Evolutionary conservation across 2,329 filamentous ascomycete genomes (phyloP), one percentile per base, ranked within the genome.

Genomic region (Trichoderma endophyticum): DNA sequence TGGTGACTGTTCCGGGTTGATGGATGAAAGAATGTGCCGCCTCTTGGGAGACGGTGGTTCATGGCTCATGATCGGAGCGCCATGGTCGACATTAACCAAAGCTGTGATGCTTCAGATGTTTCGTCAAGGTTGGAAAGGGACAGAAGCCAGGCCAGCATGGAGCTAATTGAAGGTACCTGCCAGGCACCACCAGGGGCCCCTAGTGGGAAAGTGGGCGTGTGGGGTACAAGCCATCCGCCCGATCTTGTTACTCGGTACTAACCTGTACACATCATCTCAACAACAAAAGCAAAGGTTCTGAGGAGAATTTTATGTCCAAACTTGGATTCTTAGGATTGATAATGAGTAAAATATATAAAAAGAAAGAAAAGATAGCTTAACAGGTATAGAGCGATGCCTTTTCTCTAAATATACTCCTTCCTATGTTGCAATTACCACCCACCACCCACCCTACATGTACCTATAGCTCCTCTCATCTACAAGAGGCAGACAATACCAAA

Each of bases 21-120:
- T 84, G 7, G 85, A 87, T 7, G 83, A 84, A 21, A 87, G 80
- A 24, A 87, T 85, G 59, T 84, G 84, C n/a, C 84, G 83, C 77
- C 85, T 78, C 74, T 79, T 80, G 34, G 83, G 80, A 30, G 82
- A 83, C 63, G 79, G 72, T 14, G 75, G 73, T 56, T 73, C 71
- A 72, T 77, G 77, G 71, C 76, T 79, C 82, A 83, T 83, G 73
- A 75, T 74, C 76, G 66, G 71, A 71, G 64, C 69, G 71, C 75
- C 75, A 79, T 80, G 26, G 36, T 30, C 14, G 54, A 30, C 21
- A 11, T 18, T 34, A 43, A 24, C 24, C 51, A 43, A 36, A 30
- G 51, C 32, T 30, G 18, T 12, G 54, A 8, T 32, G 65, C 24
- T 59, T 59, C 14, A 21, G 62, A 54, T 54, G 54, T 30, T 21